A percentile compares a stretch with the other conserved stretches of the same genome.
These are phyloP conservation scores for Pholiota molesta DNA, from an alignment of 768 basidiomycete species.

Conservation along the genomic window DNA sequence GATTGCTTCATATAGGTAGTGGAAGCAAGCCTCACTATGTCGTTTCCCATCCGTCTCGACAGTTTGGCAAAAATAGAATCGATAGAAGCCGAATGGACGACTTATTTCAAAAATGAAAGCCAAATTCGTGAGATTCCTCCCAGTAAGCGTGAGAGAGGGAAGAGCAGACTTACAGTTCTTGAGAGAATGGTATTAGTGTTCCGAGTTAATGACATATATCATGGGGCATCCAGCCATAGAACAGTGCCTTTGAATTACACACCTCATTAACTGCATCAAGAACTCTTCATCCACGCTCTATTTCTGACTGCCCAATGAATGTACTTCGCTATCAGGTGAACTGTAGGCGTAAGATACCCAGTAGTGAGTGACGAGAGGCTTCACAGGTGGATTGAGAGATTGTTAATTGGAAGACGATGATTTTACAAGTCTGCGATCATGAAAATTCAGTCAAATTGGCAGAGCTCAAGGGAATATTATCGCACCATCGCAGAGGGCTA, in stretches of 20 bases:
- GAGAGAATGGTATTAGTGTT: not conserved
- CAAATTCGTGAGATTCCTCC: not conserved
- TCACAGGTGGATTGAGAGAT: too few relatives aligned
- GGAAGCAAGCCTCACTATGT: not conserved
- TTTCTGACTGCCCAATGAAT: not conserved
- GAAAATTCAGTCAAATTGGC: too few relatives aligned
- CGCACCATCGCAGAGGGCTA: too few relatives aligned
- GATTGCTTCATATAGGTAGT: not conserved
- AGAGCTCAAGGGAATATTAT: too few relatives aligned
- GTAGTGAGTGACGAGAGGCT: too few relatives aligned
- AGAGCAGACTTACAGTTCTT: not conserved
- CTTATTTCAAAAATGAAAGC: not conserved
- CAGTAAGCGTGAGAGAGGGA: not conserved
- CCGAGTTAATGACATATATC: not conserved
- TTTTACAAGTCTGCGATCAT: too few relatives aligned
- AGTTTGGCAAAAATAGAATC: not conserved
- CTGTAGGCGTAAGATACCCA: too few relatives aligned
- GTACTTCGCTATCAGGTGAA: too few relatives aligned
- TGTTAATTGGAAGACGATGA: not conserved
- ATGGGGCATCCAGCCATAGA: not conserved
- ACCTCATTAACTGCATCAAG: not conserved
- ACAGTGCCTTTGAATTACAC: not conserved
- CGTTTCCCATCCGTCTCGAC: not conserved
- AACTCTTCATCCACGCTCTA: not conserved
- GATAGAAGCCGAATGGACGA: not conserved